Evolutionary conservation across 768 basidiomycete species (phyloP), one percentile per base, ranked within the genome.

Genomic region (Tulasnella sp.): DNA sequence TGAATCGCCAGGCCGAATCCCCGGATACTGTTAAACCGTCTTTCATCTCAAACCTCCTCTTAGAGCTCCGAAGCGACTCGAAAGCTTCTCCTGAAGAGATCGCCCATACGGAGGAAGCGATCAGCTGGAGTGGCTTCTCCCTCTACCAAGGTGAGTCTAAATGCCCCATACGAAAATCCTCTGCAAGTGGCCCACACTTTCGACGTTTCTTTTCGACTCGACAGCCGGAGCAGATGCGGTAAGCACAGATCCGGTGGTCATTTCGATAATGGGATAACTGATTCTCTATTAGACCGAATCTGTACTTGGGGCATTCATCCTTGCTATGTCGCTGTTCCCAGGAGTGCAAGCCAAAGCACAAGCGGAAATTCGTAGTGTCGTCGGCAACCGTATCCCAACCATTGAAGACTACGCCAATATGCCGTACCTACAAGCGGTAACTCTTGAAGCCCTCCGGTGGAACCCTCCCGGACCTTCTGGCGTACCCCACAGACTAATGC

Each of bases 251-350:
- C 40, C 1, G 41, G 0, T 20, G 14, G 73, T n/a, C 8, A 1
- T 14, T 74, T 58, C 20, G 28, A n/a, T 46, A 34, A 34, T 34
- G 9, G n/a, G 34, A 24, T 40, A 3, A 34, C 73, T 41, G n/a
- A 41, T 74, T 28, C 37, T 77, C 75, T 20, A 6, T 24, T 60
- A 76, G 79, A 80, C 78, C 31, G 78, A 48, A 34, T 41, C 72
- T 16, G 58, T 79, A 1, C 50, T 81, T 34, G 79, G 40, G 14
- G 40, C 81, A 31, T 80, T 81, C 72, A 74, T 81, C 18, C 81
- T 81, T 14, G 81, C 81, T 60, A 80, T 81, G 81, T 81, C 78
- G 22, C 14, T 81, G 18, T 60, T 80, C 58, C 81, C 81, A 11
- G 37, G 41, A n/a, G 76, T 80, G 31, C 77, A 76, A 44, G 37